Evolutionary conservation across 805 yeast species (phyloP), one percentile per base, ranked within the genome.

Genomic region (Debaryomyces hansenii): DNA sequence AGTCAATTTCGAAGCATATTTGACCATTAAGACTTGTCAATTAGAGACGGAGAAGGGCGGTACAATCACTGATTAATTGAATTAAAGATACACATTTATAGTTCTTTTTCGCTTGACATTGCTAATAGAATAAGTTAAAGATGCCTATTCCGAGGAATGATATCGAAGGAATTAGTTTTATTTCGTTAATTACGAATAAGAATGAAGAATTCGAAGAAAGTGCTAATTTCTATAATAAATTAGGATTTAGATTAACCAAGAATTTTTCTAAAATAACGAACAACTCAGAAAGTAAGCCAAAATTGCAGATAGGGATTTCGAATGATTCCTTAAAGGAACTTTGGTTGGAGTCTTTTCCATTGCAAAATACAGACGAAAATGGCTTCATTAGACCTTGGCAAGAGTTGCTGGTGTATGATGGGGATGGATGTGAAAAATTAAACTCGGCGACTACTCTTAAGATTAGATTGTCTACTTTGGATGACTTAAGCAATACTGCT

Each of bases 281-380:
- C 73, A 50, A 64, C 69, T 45, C 64, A 50, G 48, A 62, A 53
- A 53, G 51, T 15, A 58, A 60, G 42, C 54, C 69, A 41, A 56
- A 58, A 35, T 53, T 61, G 28, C 62, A 72, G 12, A 63, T 69
- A 39, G 91, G 91, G 4, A 70, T 86, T 39, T 78, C 89, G 7
- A 73, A 70, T 46, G 89, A 85, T 52, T 85, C 91, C 0, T 58
- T 84, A 41, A 78, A 74, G 51, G 95, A 87, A 64, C 64, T 80
- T 24, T 87, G 95, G 95, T 61, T 87, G 40, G 87, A 85, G 62
- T 69, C 83, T 18, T 85, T 82, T 62, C 89, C 87, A 16, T 67
- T 77, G 35, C 75, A 71, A 50, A 58, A 63, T 41, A 16, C 52
- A 15, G 74, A 70, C 46, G 48, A 43, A 8, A 54, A 59, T 24